Evolutionary conservation across 306 rosid species (phyloP).

Genomic region (Acacia confusa): DNA sequence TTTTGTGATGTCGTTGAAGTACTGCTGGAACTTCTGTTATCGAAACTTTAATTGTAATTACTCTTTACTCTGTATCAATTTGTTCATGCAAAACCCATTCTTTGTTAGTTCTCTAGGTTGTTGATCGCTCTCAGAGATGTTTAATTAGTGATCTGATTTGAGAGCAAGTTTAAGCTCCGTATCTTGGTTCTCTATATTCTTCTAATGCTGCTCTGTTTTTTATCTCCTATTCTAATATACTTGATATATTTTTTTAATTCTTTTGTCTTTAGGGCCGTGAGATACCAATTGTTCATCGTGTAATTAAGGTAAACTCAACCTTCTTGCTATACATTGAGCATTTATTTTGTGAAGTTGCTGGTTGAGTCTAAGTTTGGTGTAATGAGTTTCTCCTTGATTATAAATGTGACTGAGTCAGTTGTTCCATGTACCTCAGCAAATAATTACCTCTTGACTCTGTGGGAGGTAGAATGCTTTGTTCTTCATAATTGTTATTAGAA

Average conservation of each 20-base stretch:
- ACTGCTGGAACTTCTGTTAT: background rate
- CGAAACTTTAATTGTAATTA: background rate
- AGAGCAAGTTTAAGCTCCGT: background rate
- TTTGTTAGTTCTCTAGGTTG: background rate
- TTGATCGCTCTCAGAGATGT: background rate
- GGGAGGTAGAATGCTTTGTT: background rate
- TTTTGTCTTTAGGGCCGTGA: constrained; percentile 58
- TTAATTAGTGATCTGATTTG: background rate
- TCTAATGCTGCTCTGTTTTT: background rate
- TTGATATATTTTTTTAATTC: background rate
- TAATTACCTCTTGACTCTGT: background rate
- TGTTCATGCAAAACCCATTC: background rate
- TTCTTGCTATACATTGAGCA: background rate
- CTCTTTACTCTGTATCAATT: background rate
- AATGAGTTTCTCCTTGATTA: background rate
- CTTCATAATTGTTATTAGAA: background rate
- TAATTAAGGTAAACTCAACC: constrained; percentile 54
- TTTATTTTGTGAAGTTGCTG: constrained; percentile 1
- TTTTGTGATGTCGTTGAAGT: background rate
- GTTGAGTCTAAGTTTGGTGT: background rate
- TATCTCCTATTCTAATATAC: background rate
- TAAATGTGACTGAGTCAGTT: background rate
- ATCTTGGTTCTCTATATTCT: background rate
- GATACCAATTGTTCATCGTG: constrained; percentile 83
- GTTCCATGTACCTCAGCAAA: background rate